A percentile compares a stretch with the other conserved stretches of the same genome.
Evolutionary conservation across 345 rosid genomes (phyloP).

Genomic region (Zanthoxylum bungeanum): DNA sequence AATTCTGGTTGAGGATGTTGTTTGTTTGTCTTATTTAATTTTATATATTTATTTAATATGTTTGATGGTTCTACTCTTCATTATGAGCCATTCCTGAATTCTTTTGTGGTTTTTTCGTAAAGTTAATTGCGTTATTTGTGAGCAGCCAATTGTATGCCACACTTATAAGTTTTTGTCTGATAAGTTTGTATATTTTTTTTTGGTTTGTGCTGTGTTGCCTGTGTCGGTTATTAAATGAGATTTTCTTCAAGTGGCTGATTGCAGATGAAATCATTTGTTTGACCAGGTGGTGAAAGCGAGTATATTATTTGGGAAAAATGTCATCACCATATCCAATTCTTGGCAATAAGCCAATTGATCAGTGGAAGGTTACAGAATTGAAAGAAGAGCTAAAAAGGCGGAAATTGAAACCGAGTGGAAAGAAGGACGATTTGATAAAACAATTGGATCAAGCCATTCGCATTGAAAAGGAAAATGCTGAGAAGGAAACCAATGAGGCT

Average conservation of each 20-base stretch:
- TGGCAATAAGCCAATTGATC: constrained; percentile 75
- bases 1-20: background rate
- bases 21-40: background rate
- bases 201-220: background rate
- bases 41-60: background rate
- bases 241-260: constrained; percentile 6
- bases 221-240: background rate
- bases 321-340: constrained; percentile 71
- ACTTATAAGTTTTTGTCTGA: background rate
- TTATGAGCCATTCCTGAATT: background rate
- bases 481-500: background rate
- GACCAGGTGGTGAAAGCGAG: constrained; percentile 21
- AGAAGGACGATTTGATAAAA: constrained; percentile 85
- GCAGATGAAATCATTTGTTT: constrained; percentile 6
- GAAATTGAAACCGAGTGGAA: constrained; percentile 59
- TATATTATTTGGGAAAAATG: constrained; percentile 41
- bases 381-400: constrained; percentile 92
- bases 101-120: background rate
- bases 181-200: background rate
- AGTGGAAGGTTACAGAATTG: constrained; percentile 91
- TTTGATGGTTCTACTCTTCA: background rate
- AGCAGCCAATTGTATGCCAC: background rate
- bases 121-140: background rate
- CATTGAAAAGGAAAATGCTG: constrained; percentile 51
- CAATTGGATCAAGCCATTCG: constrained; percentile 78